Base-by-base conservation (phyloP, 192 early-diverging fungal genomes). In the Backusella mclennaniae region DNA sequence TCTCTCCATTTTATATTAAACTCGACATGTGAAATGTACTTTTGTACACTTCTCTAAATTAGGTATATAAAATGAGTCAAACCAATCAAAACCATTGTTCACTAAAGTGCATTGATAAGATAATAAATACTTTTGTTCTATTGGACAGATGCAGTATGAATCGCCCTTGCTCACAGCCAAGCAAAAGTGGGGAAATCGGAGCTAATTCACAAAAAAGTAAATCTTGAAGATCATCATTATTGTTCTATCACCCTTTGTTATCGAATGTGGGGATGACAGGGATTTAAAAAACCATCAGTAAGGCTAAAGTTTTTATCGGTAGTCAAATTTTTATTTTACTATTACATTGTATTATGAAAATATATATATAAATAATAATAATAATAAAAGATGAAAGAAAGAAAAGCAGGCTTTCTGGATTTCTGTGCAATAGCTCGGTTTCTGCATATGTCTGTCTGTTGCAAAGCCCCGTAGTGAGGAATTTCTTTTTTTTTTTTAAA, bases 1-100 rank as follows among this genome's bases (percentile, higher is more conserved):
- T 63, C 26, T 26, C 21, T 11, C 21, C 11, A 9, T 63, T 63
- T 26, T 14, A 29, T 63, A 69, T 69, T 7, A 26, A 69, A 69
- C 21, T 35, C 38, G 35, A 38, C 68, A 69, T 69, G 68, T 69
- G 68, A 69, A 69, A 38, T 69, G 38, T 7, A 19, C 23, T 63
- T 29, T 63, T 63, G 56, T 63, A 63, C 56, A 63, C 56, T 23
- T 67, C 33, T 69, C 38, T 35, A 35, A 41, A 69, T 39, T 41
- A 69, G 68, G 68, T 39, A 71, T 49, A 71, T 71, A 71, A 71
- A 42, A 29, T 71, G 70, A 71, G 70, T 71, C 70, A 71, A 71
- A 49, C 70, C 70, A 71, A 71, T 71, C 39, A 31, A 5, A 46
- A 26, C 3, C 38, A 17, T 5, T 26, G 38, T 14, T 69, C n/a